A percentile compares a stretch with the other conserved stretches of the same genome.
Evolutionary conservation across 768 basidiomycete genomes (phyloP).

Genomic region (Leucosporidium scottii): DNA sequence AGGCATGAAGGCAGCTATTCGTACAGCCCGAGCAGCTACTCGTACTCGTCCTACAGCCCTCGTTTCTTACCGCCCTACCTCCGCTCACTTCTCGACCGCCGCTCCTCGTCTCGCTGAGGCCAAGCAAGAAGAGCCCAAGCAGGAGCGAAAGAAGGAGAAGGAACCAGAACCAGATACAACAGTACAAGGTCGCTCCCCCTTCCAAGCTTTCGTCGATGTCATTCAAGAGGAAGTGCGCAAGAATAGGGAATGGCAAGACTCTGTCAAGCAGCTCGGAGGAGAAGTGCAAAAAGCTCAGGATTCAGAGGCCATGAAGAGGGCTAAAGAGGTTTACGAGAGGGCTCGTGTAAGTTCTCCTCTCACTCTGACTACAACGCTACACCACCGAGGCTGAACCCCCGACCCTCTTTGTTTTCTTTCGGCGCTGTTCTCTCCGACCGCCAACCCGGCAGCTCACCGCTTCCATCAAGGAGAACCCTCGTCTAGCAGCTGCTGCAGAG

Average conservation of each 20-base stretch:
- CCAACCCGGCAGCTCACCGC: constrained; percentile 60
- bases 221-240: constrained; percentile 86
- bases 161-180: constrained; percentile 28
- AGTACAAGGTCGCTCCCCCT: constrained; percentile 56
- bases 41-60: not conserved
- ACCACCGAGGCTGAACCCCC: no score
- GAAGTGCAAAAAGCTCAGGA: constrained; percentile 97
- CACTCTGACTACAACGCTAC: not conserved
- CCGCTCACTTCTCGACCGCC: constrained; percentile 13
- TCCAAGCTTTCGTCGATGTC: constrained; percentile 92
- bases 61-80: not conserved
- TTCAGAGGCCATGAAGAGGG: constrained; percentile 88
- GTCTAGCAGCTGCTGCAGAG: constrained; percentile 82
- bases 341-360: constrained; percentile 63
- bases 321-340: constrained; percentile 83
- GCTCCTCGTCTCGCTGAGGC: constrained; percentile 3
- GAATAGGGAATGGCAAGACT: constrained; percentile 89
- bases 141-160: constrained; percentile 15
- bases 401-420: not conserved
- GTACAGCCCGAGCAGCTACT: not conserved
- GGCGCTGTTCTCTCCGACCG: not conserved
- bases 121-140: constrained; percentile 7
- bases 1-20: not conserved
- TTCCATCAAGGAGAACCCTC: constrained; percentile 92
- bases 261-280: constrained; percentile 93